Evolutionary conservation across 306 rosid genomes (phyloP), one percentile per base, ranked within the genome.

Genomic region (Castanea crenata): DNA sequence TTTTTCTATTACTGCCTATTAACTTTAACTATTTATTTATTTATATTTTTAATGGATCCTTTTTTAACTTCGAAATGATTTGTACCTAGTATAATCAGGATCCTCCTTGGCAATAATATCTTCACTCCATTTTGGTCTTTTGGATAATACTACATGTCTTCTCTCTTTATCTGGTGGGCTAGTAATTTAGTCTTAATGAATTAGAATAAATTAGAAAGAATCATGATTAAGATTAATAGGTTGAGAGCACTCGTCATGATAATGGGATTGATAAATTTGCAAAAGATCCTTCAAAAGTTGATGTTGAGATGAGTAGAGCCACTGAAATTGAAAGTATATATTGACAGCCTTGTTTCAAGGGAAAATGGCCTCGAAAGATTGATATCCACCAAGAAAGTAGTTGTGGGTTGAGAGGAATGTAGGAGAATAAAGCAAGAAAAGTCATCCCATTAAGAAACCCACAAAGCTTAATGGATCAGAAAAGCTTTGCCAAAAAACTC

Each of bases 371-470:
- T 78, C 78, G 69, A 75, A 86, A 80, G 89, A 76, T 87, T 89
- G 86, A 88, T 84, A 81, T 76, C 91, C 90, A 87, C 97, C 90
- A 89, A 86, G 88, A 94, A 94, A 92, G 92, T 84, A 77, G 92
- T 84, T 82, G 90, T 76, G 87, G 87, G 71, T 75, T 64, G 31
- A 67, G 84, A 83, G 86, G 79, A 20, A 77, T 56, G 80, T 23
- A 27, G 85, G 78, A 81, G 93, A 91, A 87, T 86, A 91, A 91
- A 92, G 96, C 87, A 83, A 81, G 78, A 72, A 67, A 83, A 74
- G 83, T 86, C 86, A 80, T 81, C 49, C 83, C 84, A 79, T 82
- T 84, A 75, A 85, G 85, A 84, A 83, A 88, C 85, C 82, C 80
- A 85, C 82, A 80, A 83, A 85, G 58, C 63, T 75, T 76, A 44